Conservation (phyloP, 352 stramenopile genomes). For the Phytophthora megakarya region DNA sequence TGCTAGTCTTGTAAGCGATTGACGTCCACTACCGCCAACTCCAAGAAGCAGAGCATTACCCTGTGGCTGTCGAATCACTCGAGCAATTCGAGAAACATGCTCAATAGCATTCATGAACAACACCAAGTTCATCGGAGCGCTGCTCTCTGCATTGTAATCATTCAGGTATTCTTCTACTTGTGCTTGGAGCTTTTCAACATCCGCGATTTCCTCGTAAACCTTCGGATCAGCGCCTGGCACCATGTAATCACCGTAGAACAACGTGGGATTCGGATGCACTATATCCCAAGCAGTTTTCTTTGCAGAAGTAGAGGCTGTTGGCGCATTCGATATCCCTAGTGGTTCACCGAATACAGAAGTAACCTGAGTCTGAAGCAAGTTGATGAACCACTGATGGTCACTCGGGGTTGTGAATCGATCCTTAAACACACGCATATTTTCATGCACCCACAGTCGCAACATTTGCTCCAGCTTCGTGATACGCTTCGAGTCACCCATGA, state of each 20-base stretch:
- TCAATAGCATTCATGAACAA: conserved; percentile 91
- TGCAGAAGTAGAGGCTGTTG: conserved; percentile 10
- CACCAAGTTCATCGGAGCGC: conserved; percentile 86
- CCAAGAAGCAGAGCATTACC: conserved; percentile 93
- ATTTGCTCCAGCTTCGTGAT: conserved; percentile 75
- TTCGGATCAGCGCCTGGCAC: conserved; percentile 90
- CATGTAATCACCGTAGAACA: conserved; percentile 95
- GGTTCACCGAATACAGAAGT: conserved; percentile 54
- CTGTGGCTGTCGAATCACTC: conserved; percentile 83
- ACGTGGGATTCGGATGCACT: conserved; percentile 52
- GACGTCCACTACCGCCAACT: conserved; percentile 91
- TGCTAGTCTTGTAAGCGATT: conserved; percentile 90
- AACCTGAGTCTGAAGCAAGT: conserved; percentile 68
- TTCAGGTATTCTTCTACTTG: conserved; percentile 88
- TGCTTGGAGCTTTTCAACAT: conserved; percentile 81
- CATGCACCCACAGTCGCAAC: conserved; percentile 79
- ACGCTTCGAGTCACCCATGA: conserved; percentile 84
- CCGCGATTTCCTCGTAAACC: conserved; percentile 91
- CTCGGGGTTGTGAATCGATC: conserved; percentile 79
- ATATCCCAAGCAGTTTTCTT: conserved; percentile 64
- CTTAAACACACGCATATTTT: conserved; percentile 88
- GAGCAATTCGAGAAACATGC: conserved; percentile 83
- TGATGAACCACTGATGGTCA: conserved; percentile 84
- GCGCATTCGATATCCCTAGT: conserved; percentile 33
- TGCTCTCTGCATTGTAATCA: conserved; percentile 90